phyloP scores from a whole-genome alignment of 768 basidiomycete genomes.

The Porpolomopsis calyptriformis region DNA sequence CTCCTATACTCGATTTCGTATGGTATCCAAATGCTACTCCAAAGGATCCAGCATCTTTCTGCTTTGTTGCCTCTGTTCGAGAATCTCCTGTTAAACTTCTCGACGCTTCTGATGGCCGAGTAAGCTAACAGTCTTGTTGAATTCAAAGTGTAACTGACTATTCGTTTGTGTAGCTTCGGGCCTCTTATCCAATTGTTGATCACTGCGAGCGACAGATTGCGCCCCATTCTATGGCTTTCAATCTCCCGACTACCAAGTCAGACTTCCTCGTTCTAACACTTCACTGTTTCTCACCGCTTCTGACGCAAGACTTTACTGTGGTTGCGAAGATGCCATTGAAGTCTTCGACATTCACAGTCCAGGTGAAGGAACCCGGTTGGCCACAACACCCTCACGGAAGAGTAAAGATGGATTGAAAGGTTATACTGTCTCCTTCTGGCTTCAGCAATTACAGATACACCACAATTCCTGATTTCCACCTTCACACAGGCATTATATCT shows the following conservation, averaged over 20 bases:
- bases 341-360: conserved; percentile 58
- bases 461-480: not conserved
- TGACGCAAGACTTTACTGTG: conserved; percentile 70
- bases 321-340: conserved; percentile 23
- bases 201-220: conserved; percentile 88
- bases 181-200: conserved; percentile 86
- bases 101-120: conserved; percentile 69
- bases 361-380: conserved; percentile 61
- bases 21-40: conserved; percentile 79
- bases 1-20: conserved; percentile 63
- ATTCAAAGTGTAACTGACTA: not conserved
- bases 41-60: conserved; percentile 53
- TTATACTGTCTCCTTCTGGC: too few relatives aligned
- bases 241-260: conserved; percentile 54
- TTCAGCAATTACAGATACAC: too few relatives aligned
- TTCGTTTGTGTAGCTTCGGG: conserved; percentile 53
- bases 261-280: conserved; percentile 10
- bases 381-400: conserved; percentile 63
- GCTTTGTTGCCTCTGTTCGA: conserved; percentile 74
- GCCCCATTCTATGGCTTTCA: conserved; percentile 77
- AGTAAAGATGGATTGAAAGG: conserved; percentile 85
- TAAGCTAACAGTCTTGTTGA: conserved; percentile 23
- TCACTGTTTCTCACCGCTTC: not conserved
- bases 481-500: conserved; percentile 69
- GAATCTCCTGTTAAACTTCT: conserved; percentile 81